phyloP scores from a whole-genome alignment of 2,329 filamentous ascomycete species.

The Fusarium sp. region DNA sequence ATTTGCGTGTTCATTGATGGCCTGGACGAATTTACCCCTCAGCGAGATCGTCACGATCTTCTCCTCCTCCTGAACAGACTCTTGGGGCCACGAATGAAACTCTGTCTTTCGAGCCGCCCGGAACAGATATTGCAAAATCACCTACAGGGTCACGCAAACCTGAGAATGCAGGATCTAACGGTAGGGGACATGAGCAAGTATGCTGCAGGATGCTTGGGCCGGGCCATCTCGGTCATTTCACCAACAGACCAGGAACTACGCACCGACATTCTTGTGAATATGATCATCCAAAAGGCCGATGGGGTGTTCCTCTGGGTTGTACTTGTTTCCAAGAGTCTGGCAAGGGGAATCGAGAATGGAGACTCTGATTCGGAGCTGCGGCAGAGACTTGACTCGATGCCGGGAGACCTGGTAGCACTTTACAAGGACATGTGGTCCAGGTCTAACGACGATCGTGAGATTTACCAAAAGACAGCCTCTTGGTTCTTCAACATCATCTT shows the following conservation, averaged over 20 bases:
- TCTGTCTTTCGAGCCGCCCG: neutral
- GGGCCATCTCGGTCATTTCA: neutral
- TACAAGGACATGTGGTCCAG: neutral
- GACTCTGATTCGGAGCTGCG: neutral
- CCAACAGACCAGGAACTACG: neutral
- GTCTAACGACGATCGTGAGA: neutral
- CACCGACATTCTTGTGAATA: neutral
- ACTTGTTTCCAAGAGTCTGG: neutral
- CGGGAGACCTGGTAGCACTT: neutral
- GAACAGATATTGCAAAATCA: neutral
- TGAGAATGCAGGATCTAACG: neutral
- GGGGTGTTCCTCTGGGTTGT: neutral
- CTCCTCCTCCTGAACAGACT: neutral
- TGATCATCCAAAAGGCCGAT: neutral
- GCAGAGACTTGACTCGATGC: neutral
- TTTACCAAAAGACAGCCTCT: neutral
- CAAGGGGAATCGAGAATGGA: neutral
- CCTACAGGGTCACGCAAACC: neutral
- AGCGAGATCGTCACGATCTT: neutral
- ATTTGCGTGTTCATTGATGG: slow-evolving; percentile 36
- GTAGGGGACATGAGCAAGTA: neutral
- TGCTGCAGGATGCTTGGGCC: neutral
- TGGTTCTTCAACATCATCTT: neutral
- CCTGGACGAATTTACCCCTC: slow-evolving; percentile 18
- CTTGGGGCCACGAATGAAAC: neutral